Evolutionary conservation across 2,329 filamentous ascomycete genomes (phyloP).

Genomic region (Lachnellula arida): DNA sequence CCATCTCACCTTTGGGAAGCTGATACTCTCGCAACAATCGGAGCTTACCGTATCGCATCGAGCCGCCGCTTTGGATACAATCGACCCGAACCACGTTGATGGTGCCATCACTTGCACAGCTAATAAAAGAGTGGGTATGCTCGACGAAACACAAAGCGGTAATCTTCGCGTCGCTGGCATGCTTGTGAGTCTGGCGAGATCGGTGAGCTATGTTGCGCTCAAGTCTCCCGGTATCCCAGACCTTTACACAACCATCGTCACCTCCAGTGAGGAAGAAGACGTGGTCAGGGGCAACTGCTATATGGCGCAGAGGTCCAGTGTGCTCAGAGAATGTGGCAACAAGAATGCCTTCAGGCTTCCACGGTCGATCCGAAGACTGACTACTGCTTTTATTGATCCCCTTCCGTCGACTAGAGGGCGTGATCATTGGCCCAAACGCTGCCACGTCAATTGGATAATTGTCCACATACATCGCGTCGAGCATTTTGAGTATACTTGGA

Average conservation of each 20-base stretch:
- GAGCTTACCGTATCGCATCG: constrained; percentile 73
- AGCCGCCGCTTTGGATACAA: constrained; percentile 50
- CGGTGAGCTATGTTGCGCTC: constrained; percentile 88
- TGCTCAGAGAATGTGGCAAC: constrained; percentile 91
- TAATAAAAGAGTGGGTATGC: constrained; percentile 89
- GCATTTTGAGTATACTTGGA: constrained; percentile 61
- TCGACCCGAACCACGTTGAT: constrained; percentile 78
- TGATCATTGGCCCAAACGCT: constrained; percentile 76
- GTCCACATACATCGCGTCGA: constrained; percentile 80
- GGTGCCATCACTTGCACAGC: constrained; percentile 83
- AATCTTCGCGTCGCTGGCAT: constrained; percentile 66
- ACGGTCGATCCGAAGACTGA: constrained; percentile 50
- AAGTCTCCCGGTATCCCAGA: constrained; percentile 88
- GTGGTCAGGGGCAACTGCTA: constrained; percentile 83
- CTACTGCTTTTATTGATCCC: constrained; percentile 35
- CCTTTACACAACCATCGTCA: constrained; percentile 82
- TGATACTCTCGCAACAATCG: constrained; percentile 74
- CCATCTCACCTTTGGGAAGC: constrained; percentile 68
- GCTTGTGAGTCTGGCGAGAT: constrained; percentile 79
- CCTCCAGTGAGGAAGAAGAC: constrained; percentile 91
- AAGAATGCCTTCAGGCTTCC: constrained; percentile 79
- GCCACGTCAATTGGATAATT: constrained; percentile 62
- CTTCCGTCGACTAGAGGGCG: constrained; percentile 57
- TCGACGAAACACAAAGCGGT: constrained; percentile 87
- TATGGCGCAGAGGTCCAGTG: constrained; percentile 71